A percentile compares a stretch with the other conserved stretches of the same genome.
Conservation (phyloP, 371 early-diverging fungal genomes). For the Mucor sp. region DNA sequence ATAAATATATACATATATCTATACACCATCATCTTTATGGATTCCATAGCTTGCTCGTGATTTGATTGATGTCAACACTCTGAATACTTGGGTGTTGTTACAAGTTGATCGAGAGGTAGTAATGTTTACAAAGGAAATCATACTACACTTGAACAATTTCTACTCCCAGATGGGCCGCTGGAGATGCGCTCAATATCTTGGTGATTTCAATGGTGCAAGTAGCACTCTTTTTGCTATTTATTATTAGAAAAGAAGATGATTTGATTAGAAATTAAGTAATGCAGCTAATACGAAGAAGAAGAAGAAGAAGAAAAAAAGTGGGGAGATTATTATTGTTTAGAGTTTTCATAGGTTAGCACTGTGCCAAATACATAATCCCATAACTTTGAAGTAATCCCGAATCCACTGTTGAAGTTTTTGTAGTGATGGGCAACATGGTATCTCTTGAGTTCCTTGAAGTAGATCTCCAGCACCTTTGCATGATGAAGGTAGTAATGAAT, state of each 20-base stretch:
- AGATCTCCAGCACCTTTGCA: conserved; percentile 68
- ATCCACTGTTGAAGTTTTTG: conserved; percentile 83
- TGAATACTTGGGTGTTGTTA: no score
- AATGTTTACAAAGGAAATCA: no score
- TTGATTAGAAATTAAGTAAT: background rate
- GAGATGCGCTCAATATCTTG: no score
- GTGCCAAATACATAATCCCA: conserved; percentile 92
- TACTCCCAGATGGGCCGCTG: no score
- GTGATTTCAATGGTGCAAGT: no score
- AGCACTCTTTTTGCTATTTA: background rate
- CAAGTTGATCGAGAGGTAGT: no score
- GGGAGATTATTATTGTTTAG: background rate
- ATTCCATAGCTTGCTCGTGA: no score
- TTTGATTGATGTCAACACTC: no score
- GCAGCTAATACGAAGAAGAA: background rate
- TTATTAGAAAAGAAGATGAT: background rate
- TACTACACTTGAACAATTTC: no score
- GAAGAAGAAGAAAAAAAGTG: conserved; percentile 5
- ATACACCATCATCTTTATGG: no score
- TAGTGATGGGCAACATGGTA: conserved; percentile 97
- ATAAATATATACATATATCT: background rate
- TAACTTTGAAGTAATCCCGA: conserved; percentile 91
- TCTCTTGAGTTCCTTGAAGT: conserved; percentile 85
- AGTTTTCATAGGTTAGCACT: conserved; percentile 30
- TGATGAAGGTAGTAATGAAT: conserved; percentile 96